Evolutionary conservation across 2,329 filamentous ascomycete genomes (phyloP).

Genomic region (Beauveria rudraprayagi): DNA sequence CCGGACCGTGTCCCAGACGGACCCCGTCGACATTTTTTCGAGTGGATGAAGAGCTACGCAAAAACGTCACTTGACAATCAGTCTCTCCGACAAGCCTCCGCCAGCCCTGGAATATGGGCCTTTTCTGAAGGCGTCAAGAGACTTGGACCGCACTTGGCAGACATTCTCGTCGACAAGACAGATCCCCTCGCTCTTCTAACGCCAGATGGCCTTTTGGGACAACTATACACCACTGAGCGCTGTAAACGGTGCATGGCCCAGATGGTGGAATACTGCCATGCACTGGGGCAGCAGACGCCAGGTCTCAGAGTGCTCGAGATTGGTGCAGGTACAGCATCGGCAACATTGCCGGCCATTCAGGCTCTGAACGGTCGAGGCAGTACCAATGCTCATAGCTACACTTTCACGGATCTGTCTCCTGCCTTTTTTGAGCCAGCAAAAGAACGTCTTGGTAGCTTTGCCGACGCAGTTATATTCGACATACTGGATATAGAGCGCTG

Average conservation of each 20-base stretch:
- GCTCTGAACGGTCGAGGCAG: conserved; percentile 18
- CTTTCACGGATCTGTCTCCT: conserved; percentile 36
- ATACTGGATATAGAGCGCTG: conserved; percentile 21
- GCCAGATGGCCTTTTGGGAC: background rate
- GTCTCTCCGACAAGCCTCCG: background rate
- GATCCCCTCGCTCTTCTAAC: background rate
- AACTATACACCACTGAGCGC: background rate
- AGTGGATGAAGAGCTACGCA: conserved; percentile 5
- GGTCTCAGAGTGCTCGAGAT: conserved; percentile 33
- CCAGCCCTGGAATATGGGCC: background rate
- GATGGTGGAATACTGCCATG: background rate
- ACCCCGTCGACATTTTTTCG: conserved; percentile 1
- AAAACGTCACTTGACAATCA: background rate
- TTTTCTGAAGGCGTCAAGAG: background rate
- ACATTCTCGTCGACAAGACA: background rate
- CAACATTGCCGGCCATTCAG: conserved; percentile 28
- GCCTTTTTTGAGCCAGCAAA: conserved; percentile 32
- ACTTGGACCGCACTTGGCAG: background rate
- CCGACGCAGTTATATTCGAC: conserved; percentile 16
- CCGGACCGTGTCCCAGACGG: background rate
- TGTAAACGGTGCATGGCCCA: background rate
- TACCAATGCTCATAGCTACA: conserved; percentile 23
- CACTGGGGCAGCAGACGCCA: conserved; percentile 30
- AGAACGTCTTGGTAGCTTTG: conserved; percentile 20
- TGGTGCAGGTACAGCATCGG: conserved; percentile 36